Evolutionary conservation across 192 early-diverging fungal species (phyloP).

Genomic region (Coemansia sp.): DNA sequence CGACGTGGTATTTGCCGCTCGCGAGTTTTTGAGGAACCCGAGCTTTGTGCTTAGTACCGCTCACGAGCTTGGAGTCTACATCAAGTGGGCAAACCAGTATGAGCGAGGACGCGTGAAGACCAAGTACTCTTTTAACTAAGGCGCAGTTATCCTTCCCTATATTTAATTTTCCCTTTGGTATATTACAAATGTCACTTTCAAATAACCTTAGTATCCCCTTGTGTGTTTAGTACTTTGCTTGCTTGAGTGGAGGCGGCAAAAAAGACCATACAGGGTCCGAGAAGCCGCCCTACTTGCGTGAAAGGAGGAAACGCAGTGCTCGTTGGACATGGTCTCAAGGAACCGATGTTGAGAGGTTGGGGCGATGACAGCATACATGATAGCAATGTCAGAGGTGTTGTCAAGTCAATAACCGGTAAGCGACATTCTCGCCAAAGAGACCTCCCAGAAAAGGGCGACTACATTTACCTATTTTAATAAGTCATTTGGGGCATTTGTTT

Average conservation of each 20-base stretch:
- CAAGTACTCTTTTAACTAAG: constrained; percentile 9
- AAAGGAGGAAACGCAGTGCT: not conserved
- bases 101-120: constrained; percentile 46
- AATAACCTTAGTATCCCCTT: not conserved
- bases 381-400: too few relatives aligned
- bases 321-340: not conserved
- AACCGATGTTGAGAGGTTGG: not conserved
- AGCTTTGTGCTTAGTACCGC: constrained; percentile 68
- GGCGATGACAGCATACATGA: not conserved
- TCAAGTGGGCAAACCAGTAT: constrained; percentile 68
- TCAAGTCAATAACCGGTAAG: too few relatives aligned
- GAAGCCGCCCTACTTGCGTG: not conserved
- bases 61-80: constrained; percentile 65
- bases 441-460: too few relatives aligned
- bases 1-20: constrained; percentile 73
- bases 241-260: not conserved
- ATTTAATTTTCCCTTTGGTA: too few relatives aligned
- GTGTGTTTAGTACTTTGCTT: not conserved
- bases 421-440: too few relatives aligned
- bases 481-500: too few relatives aligned
- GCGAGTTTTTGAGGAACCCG: constrained; percentile 73
- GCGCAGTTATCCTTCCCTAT: too few relatives aligned
- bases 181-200: too few relatives aligned
- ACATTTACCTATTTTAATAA: too few relatives aligned
- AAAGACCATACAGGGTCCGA: not conserved